A percentile compares a stretch with the other conserved stretches of the same genome.
Conservation (phyloP, 768 basidiomycete species). For the Rhodotorula babjevae region DNA sequence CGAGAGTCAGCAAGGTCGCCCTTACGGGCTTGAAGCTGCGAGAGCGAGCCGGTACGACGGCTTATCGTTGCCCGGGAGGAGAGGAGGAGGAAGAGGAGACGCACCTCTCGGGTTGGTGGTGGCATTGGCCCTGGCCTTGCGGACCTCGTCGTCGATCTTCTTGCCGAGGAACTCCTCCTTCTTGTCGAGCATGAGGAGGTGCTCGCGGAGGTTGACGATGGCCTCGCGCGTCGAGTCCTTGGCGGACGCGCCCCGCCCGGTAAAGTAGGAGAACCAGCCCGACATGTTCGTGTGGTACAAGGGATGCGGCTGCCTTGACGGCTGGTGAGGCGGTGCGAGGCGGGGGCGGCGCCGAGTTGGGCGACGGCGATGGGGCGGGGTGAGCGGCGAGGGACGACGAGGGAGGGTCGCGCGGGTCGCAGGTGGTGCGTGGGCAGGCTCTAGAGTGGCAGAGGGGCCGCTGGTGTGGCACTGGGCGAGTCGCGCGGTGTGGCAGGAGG, state of each 20-base stretch:
- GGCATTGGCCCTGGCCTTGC: slow-evolving; percentile 87
- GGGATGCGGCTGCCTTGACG: too few relatives aligned
- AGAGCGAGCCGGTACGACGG: not conserved
- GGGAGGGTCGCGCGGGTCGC: too few relatives aligned
- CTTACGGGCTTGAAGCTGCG: too few relatives aligned
- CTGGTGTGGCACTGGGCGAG: too few relatives aligned
- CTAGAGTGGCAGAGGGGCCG: too few relatives aligned
- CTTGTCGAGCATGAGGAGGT: slow-evolving; percentile 97
- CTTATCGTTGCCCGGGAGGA: too few relatives aligned
- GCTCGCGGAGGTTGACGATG: slow-evolving; percentile 85
- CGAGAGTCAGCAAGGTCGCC: not conserved
- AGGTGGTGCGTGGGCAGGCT: too few relatives aligned
- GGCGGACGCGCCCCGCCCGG: slow-evolving; percentile 63
- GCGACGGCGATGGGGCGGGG: not conserved
- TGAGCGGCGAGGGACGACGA: too few relatives aligned
- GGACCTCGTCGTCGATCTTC: slow-evolving; percentile 90
- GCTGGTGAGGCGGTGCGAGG: too few relatives aligned
- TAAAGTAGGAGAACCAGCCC: slow-evolving; percentile 78
- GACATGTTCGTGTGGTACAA: slow-evolving; percentile 47
- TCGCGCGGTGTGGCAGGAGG: too few relatives aligned
- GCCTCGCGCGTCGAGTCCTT: slow-evolving; percentile 84
- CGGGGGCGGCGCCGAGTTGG: not conserved
- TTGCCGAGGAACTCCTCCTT: slow-evolving; percentile 94
- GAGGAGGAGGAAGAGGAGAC: slow-evolving; percentile 45
- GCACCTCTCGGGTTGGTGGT: slow-evolving; percentile 86